phyloP scores from a whole-genome alignment of 2,329 filamentous ascomycete genomes.

The Thielaviopsis euricoi region DNA sequence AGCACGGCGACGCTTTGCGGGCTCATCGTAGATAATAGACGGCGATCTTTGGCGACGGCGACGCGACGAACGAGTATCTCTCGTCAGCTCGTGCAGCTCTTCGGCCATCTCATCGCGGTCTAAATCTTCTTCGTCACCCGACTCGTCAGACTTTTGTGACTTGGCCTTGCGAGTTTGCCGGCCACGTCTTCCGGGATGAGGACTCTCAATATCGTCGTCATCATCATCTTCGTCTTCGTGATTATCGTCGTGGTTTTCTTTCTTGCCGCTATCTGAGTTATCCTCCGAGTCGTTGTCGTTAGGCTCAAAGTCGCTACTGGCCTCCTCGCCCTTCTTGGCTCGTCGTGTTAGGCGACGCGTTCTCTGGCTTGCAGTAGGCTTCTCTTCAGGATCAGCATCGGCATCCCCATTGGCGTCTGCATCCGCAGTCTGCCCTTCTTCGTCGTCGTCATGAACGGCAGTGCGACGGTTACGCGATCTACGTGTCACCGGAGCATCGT shows the following conservation, averaged over 20 bases:
- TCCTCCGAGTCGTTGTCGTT: constrained; percentile 39
- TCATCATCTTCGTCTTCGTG: constrained; percentile 22
- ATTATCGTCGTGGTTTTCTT: constrained; percentile 22
- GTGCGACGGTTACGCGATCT: constrained; percentile 25
- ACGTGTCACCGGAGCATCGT: constrained; percentile 26
- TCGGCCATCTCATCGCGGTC: constrained; percentile 49
- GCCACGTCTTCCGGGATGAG: constrained; percentile 26
- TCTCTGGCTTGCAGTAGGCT: constrained; percentile 16
- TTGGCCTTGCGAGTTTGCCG: constrained; percentile 25
- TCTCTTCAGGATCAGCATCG: constrained; percentile 10
- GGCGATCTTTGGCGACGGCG: constrained; percentile 27
- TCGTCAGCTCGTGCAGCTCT: constrained; percentile 45
- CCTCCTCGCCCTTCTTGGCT: constrained; percentile 32
- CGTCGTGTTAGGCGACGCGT: constrained; percentile 31
- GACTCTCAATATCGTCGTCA: constrained; percentile 29
- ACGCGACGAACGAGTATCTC: constrained; percentile 36
- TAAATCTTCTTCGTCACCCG: constrained; percentile 39
- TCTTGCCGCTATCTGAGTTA: constrained; percentile 34
- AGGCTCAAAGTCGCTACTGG: constrained; percentile 45
- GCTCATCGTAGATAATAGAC: constrained; percentile 43
- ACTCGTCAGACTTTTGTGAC: constrained; percentile 31
- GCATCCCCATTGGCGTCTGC: neutral
- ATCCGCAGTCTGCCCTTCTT: neutral
- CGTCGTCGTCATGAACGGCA: constrained; percentile 1
- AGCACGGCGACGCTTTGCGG: constrained; percentile 33